Base-by-base conservation (phyloP, 805 yeast species). In the Ogataea paradorogensis region DNA sequence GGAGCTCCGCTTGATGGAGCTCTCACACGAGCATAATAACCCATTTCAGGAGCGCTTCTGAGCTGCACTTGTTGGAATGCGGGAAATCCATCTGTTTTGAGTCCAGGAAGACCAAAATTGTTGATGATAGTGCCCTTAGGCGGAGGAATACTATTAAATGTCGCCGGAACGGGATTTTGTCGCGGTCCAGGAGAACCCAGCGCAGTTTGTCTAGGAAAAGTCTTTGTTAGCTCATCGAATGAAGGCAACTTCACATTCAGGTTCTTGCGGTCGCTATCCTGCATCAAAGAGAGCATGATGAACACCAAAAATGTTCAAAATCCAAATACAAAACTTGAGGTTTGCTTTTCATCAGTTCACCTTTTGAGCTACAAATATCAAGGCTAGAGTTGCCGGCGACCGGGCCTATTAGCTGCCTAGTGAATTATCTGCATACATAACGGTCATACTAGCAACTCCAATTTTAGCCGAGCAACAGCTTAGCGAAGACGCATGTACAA, bases 221-320 rank as follows among this genome's bases (percentile, higher is more conserved):
- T 34, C 37, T 38, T 48, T 4, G 56, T 52, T 26, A 52, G 45
- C 39, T 52, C 56, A 28, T 37, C 40, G 24, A 52, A 52, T 15
- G 56, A 52, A 9, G 56, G 56, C 10, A 52, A 46, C 43, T 37
- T 51, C 26, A 48, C 43, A 16, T 39, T 39, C 31, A 23, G 28
- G 20, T 41, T 27, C 13, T 39, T 31, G 14, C 30, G 36, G 28
- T 45, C 43, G 28, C 35, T 33, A 14, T 34, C 36, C 34, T 47
- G 45, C 40, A 37, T 42, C 35, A 45, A 30, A 16, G 47, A 35
- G 25, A 47, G 27, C 49, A 45, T 45, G 15, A 15, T 27, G 31
- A 26, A 26, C 33, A 32, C 27, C 36, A 33, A 31, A 23, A 31
- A 27, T 25, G 35, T 18, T 30, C 30, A n/a, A 31, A 22, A 13